These are phyloP conservation scores for Fusarium bactridioides DNA, from an alignment of 2,329 filamentous ascomycete species.

Conservation along the genomic window DNA sequence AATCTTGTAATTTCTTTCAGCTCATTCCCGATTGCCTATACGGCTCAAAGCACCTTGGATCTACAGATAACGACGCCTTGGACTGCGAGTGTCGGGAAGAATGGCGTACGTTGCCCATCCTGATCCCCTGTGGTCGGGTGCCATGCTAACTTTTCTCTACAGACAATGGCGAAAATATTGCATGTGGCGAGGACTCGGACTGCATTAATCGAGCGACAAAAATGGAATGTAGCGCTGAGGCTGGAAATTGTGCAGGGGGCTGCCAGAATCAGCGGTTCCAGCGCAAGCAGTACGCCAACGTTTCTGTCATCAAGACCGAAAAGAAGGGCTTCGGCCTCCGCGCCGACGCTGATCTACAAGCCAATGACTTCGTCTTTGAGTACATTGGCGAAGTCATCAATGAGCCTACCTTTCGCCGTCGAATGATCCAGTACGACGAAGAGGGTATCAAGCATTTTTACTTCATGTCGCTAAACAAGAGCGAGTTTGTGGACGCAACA, in stretches of 20 bases:
- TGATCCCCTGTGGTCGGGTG: neutral
- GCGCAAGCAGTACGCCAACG: constrained; percentile 85
- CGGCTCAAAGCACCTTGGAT: constrained; percentile 88
- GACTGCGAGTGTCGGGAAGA: constrained; percentile 96
- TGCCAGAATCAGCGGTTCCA: constrained; percentile 98
- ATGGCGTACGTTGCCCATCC: constrained; percentile 75
- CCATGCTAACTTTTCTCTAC: constrained; percentile 29
- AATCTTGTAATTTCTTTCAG: constrained; percentile 79
- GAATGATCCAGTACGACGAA: constrained; percentile 92
- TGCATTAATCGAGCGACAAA: constrained; percentile 99
- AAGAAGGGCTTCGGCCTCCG: constrained; percentile 97
- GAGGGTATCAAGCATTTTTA: constrained; percentile 99
- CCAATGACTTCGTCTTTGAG: constrained; percentile 95
- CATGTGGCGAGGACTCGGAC: constrained; percentile 95
- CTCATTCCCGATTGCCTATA: constrained; percentile 88
- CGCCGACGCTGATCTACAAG: constrained; percentile 76
- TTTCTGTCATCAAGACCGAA: constrained; percentile 95
- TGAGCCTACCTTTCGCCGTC: constrained; percentile 84
- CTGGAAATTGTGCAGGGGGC: constrained; percentile 79
- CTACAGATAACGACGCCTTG: constrained; percentile 86
- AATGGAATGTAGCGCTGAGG: constrained; percentile 89
- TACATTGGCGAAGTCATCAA: constrained; percentile 99
- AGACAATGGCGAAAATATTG: constrained; percentile 75
- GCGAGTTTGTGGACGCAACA: constrained; percentile 96
- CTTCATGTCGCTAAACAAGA: constrained; percentile 98